phyloP scores from a whole-genome alignment of 1,284 basidiomycete species.

The Malassezia dermatis region DNA sequence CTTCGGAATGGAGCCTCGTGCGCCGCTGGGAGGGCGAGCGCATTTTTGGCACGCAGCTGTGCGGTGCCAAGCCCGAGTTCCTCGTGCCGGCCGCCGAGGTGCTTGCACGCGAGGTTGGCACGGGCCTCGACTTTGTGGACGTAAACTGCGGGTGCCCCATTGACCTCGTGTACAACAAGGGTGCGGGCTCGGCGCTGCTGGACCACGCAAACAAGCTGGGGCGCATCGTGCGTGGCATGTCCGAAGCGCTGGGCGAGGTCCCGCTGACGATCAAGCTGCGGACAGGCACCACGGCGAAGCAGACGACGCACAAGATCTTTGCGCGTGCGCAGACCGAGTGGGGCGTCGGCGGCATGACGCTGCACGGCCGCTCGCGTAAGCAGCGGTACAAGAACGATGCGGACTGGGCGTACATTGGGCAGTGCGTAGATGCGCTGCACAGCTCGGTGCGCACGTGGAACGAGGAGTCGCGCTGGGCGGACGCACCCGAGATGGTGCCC shows the following conservation, averaged over 20 bases:
- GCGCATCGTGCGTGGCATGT: conserved; percentile 84
- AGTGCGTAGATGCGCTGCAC: conserved; percentile 77
- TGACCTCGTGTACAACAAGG: conserved; percentile 83
- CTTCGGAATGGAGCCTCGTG: conserved; percentile 42
- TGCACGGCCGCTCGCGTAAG: conserved; percentile 62
- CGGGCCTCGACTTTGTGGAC: conserved; percentile 76
- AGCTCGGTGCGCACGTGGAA: conserved; percentile 48
- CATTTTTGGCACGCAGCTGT: conserved; percentile 77
- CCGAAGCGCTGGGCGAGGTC: conserved; percentile 74
- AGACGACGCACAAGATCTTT: conserved; percentile 66
- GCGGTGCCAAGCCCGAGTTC: conserved; percentile 52
- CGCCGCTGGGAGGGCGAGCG: conserved; percentile 65
- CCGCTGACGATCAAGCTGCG: conserved; percentile 85
- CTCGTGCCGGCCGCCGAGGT: conserved; percentile 76
- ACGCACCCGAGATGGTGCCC: conserved; percentile 54
- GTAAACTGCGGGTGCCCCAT: conserved; percentile 95
- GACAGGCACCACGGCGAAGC: conserved; percentile 67
- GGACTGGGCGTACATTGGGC: conserved; percentile 54
- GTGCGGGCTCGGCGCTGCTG: conserved; percentile 80
- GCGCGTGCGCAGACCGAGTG: conserved; percentile 68
- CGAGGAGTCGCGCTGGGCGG: conserved; percentile 27
- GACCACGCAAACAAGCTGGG: conserved; percentile 71
- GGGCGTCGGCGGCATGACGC: conserved; percentile 67
- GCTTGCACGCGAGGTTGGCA: conserved; percentile 57
- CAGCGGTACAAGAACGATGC: conserved; percentile 47